These are phyloP conservation scores for Vanilla planifolia DNA, from an alignment of 106 monocot genomes.

Conservation along the genomic window DNA sequence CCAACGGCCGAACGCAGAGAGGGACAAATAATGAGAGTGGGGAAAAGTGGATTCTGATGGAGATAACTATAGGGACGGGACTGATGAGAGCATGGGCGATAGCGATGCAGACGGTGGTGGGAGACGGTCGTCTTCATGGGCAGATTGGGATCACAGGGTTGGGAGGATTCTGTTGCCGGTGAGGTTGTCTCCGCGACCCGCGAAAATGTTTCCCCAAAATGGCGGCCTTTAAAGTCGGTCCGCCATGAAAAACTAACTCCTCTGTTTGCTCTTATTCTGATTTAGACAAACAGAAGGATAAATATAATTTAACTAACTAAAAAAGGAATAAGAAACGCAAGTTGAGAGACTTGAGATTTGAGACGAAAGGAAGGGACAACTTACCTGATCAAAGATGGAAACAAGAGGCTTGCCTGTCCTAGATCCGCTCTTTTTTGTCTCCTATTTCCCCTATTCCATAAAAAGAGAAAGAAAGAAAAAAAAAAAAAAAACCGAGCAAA, in stretches of 20 bases:
- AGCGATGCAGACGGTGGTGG: constrained; percentile 4
- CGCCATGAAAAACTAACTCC: not conserved
- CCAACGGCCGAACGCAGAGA: constrained; percentile 9
- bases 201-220: too few species aligned
- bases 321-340: not conserved
- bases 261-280: not conserved
- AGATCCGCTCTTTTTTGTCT: too few species aligned
- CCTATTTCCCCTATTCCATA: too few species aligned
- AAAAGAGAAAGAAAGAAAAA: too few species aligned
- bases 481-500: not conserved
- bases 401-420: too few species aligned
- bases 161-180: constrained; percentile 1
- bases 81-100: constrained; percentile 20
- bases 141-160: too few species aligned
- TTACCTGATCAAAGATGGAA: too few species aligned
- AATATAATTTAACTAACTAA: too few species aligned
- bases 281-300: constrained; percentile 4
- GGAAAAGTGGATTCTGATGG: constrained; percentile 37
- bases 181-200: constrained; percentile 18
- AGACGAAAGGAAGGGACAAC: too few species aligned
- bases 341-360: not conserved
- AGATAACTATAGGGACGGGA: too few species aligned
- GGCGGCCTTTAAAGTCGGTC: constrained; percentile 3
- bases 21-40: constrained; percentile 15
- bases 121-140: not conserved